Base-by-base conservation (phyloP, 2,329 filamentous ascomycete genomes). In the Aspergillus uvarum region DNA sequence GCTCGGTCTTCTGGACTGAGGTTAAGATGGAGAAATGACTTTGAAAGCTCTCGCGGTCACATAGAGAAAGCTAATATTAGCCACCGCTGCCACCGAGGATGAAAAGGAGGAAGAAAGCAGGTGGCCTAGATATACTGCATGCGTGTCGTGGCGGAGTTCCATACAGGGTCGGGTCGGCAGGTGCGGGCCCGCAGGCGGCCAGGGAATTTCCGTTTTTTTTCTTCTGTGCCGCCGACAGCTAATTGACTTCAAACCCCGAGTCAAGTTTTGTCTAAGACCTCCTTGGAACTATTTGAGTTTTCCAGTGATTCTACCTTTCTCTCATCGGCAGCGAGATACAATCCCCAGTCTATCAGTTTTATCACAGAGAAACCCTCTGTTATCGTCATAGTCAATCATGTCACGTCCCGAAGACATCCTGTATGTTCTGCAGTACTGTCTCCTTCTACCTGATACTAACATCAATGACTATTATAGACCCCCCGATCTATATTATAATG, bases 401-500 rank as follows among this genome's bases (percentile, higher is more conserved):
- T 98, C 95, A 73, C 92, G 95, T 69, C 95, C 95, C 65, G 95
- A 99, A 83, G 95, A 99, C 80, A 90, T 87, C 66, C 87, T 98
- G 91, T 95, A 83, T 72, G 85, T 70, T 10, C 26, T 58, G 47
- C 11, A 21, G 26, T 4, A 47, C 47, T 44, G 14, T 47, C 22
- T 50, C n/a, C 21, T 50, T 5, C 47, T 14, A 22, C 32, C 2
- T 52, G 75, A 29, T 29, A 29, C 26, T 29, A 29, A 29, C 26
- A 29, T 29, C 2, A 29, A 8, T 29, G 26, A 10, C 26, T 29
- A 29, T 29, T 10, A 8, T 29, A 96, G 92, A 74, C 91, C 93
- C 54, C 94, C 95, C 66, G 95, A 99, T 80, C 89, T 98, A 73
- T 96, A 96, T 82, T 99, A 99, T 84, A 89, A 97, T 82, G 94